Evolutionary conservation across 768 basidiomycete genomes (phyloP), one percentile per base, ranked within the genome.

Genomic region (Lactarius indigo): DNA sequence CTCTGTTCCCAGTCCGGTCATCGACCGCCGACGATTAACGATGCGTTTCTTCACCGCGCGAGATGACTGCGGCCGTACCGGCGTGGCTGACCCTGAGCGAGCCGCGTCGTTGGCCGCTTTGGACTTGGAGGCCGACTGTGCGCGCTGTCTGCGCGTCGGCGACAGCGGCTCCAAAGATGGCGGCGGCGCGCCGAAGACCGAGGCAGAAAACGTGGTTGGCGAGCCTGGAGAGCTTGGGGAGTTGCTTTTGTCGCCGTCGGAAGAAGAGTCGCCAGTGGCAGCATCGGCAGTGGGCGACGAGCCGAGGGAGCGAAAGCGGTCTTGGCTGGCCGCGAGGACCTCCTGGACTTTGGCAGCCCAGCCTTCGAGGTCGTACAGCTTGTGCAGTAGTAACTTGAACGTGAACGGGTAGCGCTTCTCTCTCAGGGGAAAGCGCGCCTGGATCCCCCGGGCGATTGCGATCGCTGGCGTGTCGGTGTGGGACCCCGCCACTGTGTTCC

Each of bases 11-110:
- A 65, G 37, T n/a, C 62, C 69, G 23, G 31, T 69, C 23, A 41
- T 54, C 50, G 68, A 71, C 7, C 70, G 64, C 37, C 68, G 70
- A 33, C 70, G 68, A 59, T 71, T 65, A 41, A 71, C 68, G 35
- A 71, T 70, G n/a, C 68, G 68, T 28, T 61, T 66, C 54, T 71
- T 71, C 59, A 71, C 62, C 28, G 70, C 70, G n/a, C 68, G 61
- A n/a, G 66, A 64, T 35, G 57, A 41, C 12, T 44, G 69, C 20
- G 65, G 39, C 31, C 59, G 47, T 28, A 52, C 12, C 31, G 56
- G 31, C 23, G n/a, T 18, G 26, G 37, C 28, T 23, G 13, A n/a
- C 41, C 64, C 54, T 20, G 54, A 37, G 23, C 64, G 60, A 59
- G 50, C 15, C 20, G 6, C 42, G 18, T 42, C 65, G 55, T 56